These are phyloP conservation scores for Candida vartiovaarae DNA, from an alignment of 805 yeast species.

Conservation along the genomic window DNA sequence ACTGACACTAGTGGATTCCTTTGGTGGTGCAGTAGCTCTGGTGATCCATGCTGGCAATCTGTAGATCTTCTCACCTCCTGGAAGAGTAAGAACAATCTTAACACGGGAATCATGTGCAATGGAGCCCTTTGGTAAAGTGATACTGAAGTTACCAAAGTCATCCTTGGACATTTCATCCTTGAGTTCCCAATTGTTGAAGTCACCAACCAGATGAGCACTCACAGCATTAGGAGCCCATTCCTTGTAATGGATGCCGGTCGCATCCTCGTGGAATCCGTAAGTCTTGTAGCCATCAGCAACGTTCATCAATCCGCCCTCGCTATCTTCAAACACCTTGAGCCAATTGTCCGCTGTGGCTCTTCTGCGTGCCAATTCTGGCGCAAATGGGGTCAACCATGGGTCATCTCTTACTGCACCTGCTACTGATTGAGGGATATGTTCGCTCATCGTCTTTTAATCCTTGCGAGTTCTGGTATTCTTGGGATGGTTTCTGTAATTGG, in stretches of 20 bases:
- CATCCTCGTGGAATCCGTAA: conserved; percentile 69
- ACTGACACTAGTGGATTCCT: conserved; percentile 37
- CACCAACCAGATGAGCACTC: conserved; percentile 78
- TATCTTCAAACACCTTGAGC: conserved; percentile 43
- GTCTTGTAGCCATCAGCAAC: conserved; percentile 72
- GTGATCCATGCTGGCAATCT: conserved; percentile 86
- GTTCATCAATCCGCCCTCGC: conserved; percentile 58
- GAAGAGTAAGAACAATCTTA: conserved; percentile 57
- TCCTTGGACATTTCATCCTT: conserved; percentile 51
- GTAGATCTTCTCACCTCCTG: conserved; percentile 65
- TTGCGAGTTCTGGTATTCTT: too few species aligned
- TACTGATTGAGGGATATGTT: not conserved
- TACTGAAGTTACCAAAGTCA: conserved; percentile 64
- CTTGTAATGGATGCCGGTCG: conserved; percentile 41
- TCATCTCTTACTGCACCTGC: conserved; percentile 62
- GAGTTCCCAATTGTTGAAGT: conserved; percentile 80
- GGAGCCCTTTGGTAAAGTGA: conserved; percentile 56
- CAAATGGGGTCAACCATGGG: conserved; percentile 81
- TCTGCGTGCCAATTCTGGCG: conserved; percentile 61
- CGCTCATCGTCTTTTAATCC: not conserved
- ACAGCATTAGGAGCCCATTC: conserved; percentile 92
- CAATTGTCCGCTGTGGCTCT: conserved; percentile 60
- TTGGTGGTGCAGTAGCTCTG: conserved; percentile 72
- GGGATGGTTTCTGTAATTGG: too few species aligned
- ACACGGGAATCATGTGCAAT: conserved; percentile 79